Evolutionary conservation across 2,329 filamentous ascomycete species (phyloP).

Genomic region (Aspergillus sojae): DNA sequence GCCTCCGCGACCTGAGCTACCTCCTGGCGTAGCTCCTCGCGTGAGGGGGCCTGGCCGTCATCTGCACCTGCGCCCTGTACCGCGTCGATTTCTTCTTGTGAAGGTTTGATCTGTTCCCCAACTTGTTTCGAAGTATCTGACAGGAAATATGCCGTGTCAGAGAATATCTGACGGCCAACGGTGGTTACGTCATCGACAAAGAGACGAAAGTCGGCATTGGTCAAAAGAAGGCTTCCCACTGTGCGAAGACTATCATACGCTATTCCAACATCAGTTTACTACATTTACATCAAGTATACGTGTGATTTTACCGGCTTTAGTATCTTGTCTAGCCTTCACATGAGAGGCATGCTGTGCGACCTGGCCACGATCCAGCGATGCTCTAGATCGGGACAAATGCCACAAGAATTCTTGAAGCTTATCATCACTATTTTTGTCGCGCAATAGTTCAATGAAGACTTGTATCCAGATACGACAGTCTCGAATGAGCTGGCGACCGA

Average conservation of each 20-base stretch:
- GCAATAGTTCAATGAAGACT: constrained; percentile 78
- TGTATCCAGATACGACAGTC: constrained; percentile 73
- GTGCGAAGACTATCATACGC: constrained; percentile 82
- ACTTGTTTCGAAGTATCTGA: constrained; percentile 75
- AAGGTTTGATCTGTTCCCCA: constrained; percentile 72
- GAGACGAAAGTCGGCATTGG: constrained; percentile 86
- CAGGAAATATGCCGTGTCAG: constrained; percentile 79
- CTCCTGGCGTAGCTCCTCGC: constrained; percentile 65
- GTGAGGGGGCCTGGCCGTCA: constrained; percentile 55
- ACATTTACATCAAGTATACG: background rate
- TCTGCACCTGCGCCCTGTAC: constrained; percentile 50
- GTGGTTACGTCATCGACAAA: constrained; percentile 80
- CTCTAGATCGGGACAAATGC: constrained; percentile 74
- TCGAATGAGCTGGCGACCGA: constrained; percentile 72
- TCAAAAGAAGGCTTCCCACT: constrained; percentile 79
- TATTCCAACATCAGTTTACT: constrained; percentile 33
- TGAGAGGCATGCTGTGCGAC: constrained; percentile 63
- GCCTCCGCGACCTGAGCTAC: constrained; percentile 55
- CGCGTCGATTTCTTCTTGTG: constrained; percentile 60
- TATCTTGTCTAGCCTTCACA: constrained; percentile 70
- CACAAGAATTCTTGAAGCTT: constrained; percentile 92
- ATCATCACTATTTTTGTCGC: constrained; percentile 79
- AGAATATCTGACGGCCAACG: constrained; percentile 80
- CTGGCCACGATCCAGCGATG: constrained; percentile 68
- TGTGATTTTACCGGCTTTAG: constrained; percentile 61